Evolutionary conservation across 202 grass and related monocot species (phyloP).

Genomic region (Carex sylvatica): DNA sequence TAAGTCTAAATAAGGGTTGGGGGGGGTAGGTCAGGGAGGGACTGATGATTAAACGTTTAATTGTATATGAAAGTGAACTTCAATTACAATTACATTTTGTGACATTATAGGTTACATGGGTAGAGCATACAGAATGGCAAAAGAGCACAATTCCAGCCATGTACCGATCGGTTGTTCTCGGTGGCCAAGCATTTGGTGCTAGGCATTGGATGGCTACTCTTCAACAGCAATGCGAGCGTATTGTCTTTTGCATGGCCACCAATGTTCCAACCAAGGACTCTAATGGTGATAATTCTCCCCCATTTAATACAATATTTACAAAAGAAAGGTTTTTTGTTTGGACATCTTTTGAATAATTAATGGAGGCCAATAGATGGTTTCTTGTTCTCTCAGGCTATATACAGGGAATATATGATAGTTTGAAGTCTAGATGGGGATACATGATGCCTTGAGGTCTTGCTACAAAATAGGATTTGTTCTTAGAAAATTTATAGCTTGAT

Average conservation of each 20-base stretch:
- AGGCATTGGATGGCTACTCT: conserved; percentile 70
- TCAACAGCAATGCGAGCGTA: conserved; percentile 65
- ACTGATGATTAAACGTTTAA: not conserved
- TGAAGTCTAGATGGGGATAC: too few species aligned
- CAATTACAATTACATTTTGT: not conserved
- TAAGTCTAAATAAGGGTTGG: not conserved
- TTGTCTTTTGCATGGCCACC: conserved; percentile 77
- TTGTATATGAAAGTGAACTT: not conserved
- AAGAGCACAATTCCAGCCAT: conserved; percentile 33
- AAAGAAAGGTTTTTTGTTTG: not conserved
- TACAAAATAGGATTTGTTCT: not conserved
- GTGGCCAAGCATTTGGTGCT: conserved; percentile 68
- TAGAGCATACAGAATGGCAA: conserved; percentile 63
- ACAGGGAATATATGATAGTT: not conserved
- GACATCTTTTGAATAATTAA: not conserved
- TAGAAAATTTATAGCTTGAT: not conserved
- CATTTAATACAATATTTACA: not conserved
- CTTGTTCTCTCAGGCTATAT: not conserved
- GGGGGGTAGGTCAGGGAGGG: not conserved
- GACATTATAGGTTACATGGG: conserved; percentile 49
- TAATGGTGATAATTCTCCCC: conserved; percentile 32
- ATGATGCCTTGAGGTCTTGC: not conserved
- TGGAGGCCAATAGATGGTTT: not conserved
- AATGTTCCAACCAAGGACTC: conserved; percentile 68
- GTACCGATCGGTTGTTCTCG: conserved; percentile 40